These are phyloP conservation scores for Solanum pimpinellifolium DNA, from an alignment of 257 asterid species.

Conservation along the genomic window DNA sequence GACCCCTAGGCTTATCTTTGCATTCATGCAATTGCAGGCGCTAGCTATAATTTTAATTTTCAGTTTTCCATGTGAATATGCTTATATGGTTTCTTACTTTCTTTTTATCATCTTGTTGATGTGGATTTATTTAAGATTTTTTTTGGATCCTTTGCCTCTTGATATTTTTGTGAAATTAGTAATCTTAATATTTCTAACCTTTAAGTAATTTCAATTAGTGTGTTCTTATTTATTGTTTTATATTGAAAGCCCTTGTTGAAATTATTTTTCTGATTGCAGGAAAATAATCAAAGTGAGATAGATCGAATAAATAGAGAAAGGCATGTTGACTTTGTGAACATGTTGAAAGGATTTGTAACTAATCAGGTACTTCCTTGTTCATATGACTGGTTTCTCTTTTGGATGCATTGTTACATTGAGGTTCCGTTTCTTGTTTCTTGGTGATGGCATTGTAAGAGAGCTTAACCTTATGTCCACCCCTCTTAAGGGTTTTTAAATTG, in stretches of 20 bases:
- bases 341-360: conserved; percentile 78
- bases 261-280: conserved; percentile 41
- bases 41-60: background rate
- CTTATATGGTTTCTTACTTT: background rate
- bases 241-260: background rate
- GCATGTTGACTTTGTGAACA: conserved; percentile 53
- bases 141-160: background rate
- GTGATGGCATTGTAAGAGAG: background rate
- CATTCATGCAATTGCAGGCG: background rate
- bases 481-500: background rate
- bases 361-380: conserved; percentile 51
- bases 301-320: conserved; percentile 80
- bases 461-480: background rate
- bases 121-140: background rate
- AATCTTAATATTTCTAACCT: background rate
- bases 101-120: background rate
- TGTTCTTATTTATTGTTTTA: background rate
- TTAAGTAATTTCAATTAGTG: background rate
- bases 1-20: background rate
- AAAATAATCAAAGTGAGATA: conserved; percentile 69
- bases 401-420: background rate
- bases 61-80: background rate
- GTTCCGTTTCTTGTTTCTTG: background rate
- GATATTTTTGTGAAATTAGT: background rate
- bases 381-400: background rate